Base-by-base conservation (phyloP, 2,329 filamentous ascomycete genomes). In the Trichoderma asperellum region DNA sequence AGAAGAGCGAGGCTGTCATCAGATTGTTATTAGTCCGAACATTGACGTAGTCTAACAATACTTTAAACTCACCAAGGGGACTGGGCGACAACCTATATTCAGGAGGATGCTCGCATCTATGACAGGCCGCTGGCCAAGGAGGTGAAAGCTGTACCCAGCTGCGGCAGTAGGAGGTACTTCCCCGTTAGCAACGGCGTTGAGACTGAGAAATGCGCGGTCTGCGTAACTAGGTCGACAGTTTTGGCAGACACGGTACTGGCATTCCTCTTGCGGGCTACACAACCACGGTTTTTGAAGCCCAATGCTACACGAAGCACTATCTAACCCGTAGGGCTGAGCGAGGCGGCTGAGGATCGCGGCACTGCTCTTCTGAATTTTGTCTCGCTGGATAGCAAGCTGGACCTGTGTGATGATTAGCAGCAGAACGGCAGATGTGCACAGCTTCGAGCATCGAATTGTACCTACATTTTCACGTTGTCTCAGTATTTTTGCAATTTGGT, bases 91-190 rank as follows among this genome's bases (percentile, higher is more conserved):
- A 4, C 84, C 83, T 18, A 86, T 77, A 5, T 80, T 77, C 64
- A 73, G 79, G 34, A 85, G 68, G 12, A 83, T 68, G 1, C 75
- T 71, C 16, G 78, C 80, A 70, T 84, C 75, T 14, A 79, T 75
- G 5, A 85, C 69, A 1, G 86, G 86, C n/a, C 85, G 77, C 7
- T 75, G 74, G 32, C 81, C 74, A 40, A 80, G 63, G 6, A 79
- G 73, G 61, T 85, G 81, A 70, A 89, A 89, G 16, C 86, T 84
- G 72, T 82, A 88, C 1, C 85, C 87, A 1, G 80, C 78, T 7
- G 83, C 84, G 5, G 82, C 84, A 5, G 82, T 83, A 5, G 85
- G 80, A 0, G 82, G 81, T 4, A 88, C 77, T 59, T 87, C 84
- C 7, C 81, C 85, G 27, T 83, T 76, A n/a, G 79, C 75, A 27